Evolutionary conservation across 2,329 filamentous ascomycete genomes (phyloP), one percentile per base, ranked within the genome.

Genomic region (Aspergillus sp.): DNA sequence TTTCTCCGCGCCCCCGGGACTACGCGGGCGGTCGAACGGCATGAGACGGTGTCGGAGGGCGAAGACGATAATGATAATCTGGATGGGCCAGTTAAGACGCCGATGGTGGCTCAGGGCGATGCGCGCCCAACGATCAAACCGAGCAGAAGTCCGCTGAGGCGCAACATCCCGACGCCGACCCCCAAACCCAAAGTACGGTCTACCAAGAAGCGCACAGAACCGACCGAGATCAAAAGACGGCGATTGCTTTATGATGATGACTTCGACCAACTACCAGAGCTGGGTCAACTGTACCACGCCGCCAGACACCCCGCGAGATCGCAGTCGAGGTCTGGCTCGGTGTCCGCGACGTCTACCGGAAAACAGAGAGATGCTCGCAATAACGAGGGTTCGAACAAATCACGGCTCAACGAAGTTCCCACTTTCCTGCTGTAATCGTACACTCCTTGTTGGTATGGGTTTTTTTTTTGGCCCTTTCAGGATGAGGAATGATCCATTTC

Each of bases 371-470:
- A 47, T 34, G 45, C 50, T 47, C 53, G 48, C 11, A 51, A 50
- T 23, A 56, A 64, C 42, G 60, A 64, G 42, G 57, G 59, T 48
- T 54, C 64, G 47, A 73, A 71, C 53, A 73, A 71, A 54, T 67
- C 70, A 29, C 67, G 71, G 41, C 67, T 74, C 32, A 72, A 70
- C 52, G 71, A 76, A 61, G 72, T 77, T 41, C 75, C 75, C 34
- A 76, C 71, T 45, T 77, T 76, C 63, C 52, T 76, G 42, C 54
- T 72, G 29, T 75, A 64, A 73, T 50, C 45, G 14, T 21, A 32
- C 31, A 21, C 16, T 11, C 16, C n/a, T n/a, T n/a, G n/a, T 31
- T 14, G 11, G 19, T 38, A 19, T 31, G n/a, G n/a, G n/a, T n/a
- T n/a, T 9, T 25, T n/a, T 29, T 10, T 7, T 2, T 7, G 2